Evolutionary conservation across 768 basidiomycete species (phyloP), one percentile per base, ranked within the genome.

Genomic region (Pleurotus pulmonarius): DNA sequence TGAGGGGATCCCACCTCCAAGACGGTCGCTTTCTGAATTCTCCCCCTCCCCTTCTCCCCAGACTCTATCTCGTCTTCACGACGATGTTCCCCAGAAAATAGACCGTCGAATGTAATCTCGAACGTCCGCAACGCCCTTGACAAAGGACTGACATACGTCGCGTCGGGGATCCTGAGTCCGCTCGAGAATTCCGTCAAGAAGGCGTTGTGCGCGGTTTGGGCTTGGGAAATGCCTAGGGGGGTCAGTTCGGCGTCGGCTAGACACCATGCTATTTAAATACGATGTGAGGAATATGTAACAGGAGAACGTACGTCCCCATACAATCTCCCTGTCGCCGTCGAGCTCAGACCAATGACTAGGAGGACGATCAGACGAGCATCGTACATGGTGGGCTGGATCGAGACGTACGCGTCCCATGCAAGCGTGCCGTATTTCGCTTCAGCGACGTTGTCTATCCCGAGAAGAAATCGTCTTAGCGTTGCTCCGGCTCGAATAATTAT

Each of bases 171-270:
- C 3, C 81, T 82, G 0, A 89, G 71, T 5, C 69, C 67, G 37
- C 65, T 62, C 0, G 47, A 44, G 6, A 78, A 65, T 63, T 87
- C 86, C 1, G 59, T 56, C 56, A 69, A 70, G 86, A 86, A 89
- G 5, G 69, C 72, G 0, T 59, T 52, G 22, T 74, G 72, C 3
- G 75, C 81, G 9, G 59, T 66, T 20, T 65, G 49, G 0, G 88
- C 89, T 68, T 90, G 87, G 0, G 65, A 60, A 41, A 80, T 72
- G 1, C 89, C 89, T 3, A 80, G 58, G 0, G 67, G 65, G 0
- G 89, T 91, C 22, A 91, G 77, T 25, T 79, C 70, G 6, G 88
- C 81, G 64, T 90, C 88, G 24, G 88, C 86, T 86, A 37, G 39
- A 13, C 7, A 18, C 44, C 29, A 34, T 45, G 22, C 58, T 41